These are phyloP conservation scores for Aspergillus fumigatus DNA, from an alignment of 2,329 filamentous ascomycete species.

Conservation along the genomic window DNA sequence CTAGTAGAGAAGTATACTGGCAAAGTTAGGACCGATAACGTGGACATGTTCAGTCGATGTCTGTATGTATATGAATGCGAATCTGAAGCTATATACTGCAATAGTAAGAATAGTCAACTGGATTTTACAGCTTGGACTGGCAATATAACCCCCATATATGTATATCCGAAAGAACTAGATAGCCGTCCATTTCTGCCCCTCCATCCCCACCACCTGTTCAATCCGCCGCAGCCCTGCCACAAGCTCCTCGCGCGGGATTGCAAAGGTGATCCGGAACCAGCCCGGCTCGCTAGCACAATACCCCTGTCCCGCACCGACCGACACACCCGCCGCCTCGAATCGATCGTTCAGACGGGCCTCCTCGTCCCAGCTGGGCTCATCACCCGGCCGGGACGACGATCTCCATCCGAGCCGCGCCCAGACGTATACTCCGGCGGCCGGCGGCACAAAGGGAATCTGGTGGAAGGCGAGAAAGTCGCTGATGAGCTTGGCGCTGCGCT, in stretches of 20 bases:
- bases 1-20: too few relatives aligned
- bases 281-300: not conserved
- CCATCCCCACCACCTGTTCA: not conserved
- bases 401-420: not conserved
- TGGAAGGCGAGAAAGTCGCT: not conserved
- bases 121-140: too few relatives aligned
- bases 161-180: too few relatives aligned
- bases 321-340: not conserved
- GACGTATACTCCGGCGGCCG: not conserved
- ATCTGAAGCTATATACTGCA: too few relatives aligned
- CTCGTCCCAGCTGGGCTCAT: not conserved
- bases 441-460: not conserved
- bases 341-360: not conserved
- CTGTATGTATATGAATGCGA: too few relatives aligned
- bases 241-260: not conserved
- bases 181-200: too few relatives aligned
- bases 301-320: not conserved
- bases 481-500: not conserved
- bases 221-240: not conserved
- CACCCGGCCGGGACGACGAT: too few relatives aligned
- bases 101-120: too few relatives aligned
- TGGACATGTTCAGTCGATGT: too few relatives aligned
- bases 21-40: too few relatives aligned
- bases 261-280: not conserved
- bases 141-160: too few relatives aligned